These are phyloP conservation scores for Leccinum obscurum DNA, from an alignment of 768 basidiomycete species.

Conservation along the genomic window DNA sequence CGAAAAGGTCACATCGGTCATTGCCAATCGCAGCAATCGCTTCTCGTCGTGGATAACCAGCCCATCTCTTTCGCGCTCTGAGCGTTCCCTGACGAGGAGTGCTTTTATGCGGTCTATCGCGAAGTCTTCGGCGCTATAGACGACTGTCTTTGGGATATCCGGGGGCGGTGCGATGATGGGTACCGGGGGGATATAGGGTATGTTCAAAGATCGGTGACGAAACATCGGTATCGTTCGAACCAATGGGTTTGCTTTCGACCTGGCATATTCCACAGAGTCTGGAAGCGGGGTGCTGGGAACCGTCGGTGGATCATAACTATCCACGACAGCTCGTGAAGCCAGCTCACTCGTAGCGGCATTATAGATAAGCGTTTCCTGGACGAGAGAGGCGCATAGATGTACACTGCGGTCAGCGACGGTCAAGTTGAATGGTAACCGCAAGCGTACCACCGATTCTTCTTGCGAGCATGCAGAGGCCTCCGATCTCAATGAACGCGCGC, in stretches of 20 bases:
- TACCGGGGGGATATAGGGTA: constrained; percentile 28
- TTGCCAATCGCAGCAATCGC: constrained; percentile 7
- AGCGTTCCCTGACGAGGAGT: constrained; percentile 34
- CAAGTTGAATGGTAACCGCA: background rate
- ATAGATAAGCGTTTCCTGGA: constrained; percentile 10
- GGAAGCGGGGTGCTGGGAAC: constrained; percentile 29
- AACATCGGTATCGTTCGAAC: constrained; percentile 20
- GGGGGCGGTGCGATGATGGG: constrained; percentile 58
- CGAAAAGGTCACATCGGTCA: background rate
- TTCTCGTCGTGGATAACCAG: constrained; percentile 7
- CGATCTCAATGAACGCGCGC: constrained; percentile 41
- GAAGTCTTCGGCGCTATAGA: constrained; percentile 37
- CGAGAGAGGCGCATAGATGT: constrained; percentile 11
- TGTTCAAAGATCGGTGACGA: constrained; percentile 33
- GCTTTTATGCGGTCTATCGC: constrained; percentile 45
- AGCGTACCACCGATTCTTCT: constrained; percentile 11
- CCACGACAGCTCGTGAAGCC: background rate
- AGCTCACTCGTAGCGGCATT: constrained; percentile 7
- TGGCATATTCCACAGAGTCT: constrained; percentile 19
- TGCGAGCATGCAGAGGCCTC: constrained; percentile 18
- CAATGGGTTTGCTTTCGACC: constrained; percentile 26
- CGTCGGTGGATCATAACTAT: constrained; percentile 21
- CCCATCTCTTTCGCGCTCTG: constrained; percentile 39
- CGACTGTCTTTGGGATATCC: constrained; percentile 26
- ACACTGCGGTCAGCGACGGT: background rate